Percentiles rank a stretch among this genome's conserved stretches.
Conservation (phyloP, 2,329 filamentous ascomycete genomes). For the Talaromyces sp. region DNA sequence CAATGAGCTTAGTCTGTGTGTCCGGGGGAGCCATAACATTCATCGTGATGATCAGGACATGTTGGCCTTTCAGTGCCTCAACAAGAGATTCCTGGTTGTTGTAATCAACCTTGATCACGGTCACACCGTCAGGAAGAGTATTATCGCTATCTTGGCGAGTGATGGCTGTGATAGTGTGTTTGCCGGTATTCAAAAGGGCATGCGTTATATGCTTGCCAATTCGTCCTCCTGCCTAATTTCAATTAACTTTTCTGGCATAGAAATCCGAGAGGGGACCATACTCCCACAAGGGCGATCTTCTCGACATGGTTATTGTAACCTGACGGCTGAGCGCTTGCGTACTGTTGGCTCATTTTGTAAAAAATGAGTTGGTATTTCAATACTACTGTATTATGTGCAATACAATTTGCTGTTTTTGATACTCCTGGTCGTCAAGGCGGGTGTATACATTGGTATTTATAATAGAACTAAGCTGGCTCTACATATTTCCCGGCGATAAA, state of each 20-base stretch:
- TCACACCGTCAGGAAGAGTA: slow-evolving; percentile 43
- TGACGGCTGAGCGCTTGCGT: slow-evolving; percentile 9
- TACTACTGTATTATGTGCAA: too few relatives aligned
- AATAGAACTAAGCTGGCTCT: too few relatives aligned
- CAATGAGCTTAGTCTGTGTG: slow-evolving; percentile 45
- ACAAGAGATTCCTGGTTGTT: slow-evolving; percentile 43
- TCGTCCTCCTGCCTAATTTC: slow-evolving; percentile 29
- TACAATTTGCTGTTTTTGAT: too few relatives aligned
- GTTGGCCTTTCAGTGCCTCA: slow-evolving; percentile 49
- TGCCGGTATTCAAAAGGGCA: slow-evolving; percentile 43
- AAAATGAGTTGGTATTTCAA: too few relatives aligned
- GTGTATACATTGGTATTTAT: too few relatives aligned
- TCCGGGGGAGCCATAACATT: slow-evolving; percentile 39
- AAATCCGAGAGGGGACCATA: slow-evolving; percentile 12
- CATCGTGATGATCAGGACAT: slow-evolving; percentile 57
- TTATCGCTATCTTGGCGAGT: slow-evolving; percentile 42
- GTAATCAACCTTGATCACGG: slow-evolving; percentile 46
- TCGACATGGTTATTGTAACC: slow-evolving; percentile 27
- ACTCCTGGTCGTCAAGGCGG: too few relatives aligned
- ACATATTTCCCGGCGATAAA: too few relatives aligned
- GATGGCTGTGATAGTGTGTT: slow-evolving; percentile 50
- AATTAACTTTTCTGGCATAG: too few relatives aligned
- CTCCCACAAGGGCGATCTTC: slow-evolving; percentile 37
- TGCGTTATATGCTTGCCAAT: slow-evolving; percentile 24
- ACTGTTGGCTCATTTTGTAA: not conserved